These are phyloP conservation scores for Heliocybe sulcata DNA, from an alignment of 1,284 basidiomycete genomes.

Conservation along the genomic window DNA sequence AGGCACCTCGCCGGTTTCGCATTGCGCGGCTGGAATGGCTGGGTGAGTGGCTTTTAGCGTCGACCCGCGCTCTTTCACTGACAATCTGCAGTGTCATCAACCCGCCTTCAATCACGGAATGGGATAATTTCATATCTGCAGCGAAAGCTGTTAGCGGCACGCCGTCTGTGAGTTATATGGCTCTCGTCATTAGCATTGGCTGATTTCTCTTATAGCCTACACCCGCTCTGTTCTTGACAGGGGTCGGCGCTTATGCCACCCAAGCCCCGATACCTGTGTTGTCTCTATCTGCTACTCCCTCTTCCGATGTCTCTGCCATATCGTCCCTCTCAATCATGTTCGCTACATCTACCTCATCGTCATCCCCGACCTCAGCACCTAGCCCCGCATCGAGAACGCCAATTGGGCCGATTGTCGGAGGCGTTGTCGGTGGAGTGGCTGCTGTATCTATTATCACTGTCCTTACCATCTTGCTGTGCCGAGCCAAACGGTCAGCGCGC, in stretches of 20 bases:
- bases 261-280: neutral
- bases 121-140: neutral
- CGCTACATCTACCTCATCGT: neutral
- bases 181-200: neutral
- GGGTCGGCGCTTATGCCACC: neutral
- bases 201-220: neutral
- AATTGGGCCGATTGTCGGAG: neutral
- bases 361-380: neutral
- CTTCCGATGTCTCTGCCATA: neutral
- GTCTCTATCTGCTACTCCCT: neutral
- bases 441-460: neutral
- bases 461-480: neutral
- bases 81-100: neutral
- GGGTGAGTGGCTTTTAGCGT: slow-evolving; percentile 18
- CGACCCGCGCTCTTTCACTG: neutral
- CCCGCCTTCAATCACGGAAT: neutral
- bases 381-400: neutral
- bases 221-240: neutral
- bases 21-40: slow-evolving; percentile 37
- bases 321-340: neutral
- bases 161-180: neutral
- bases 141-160: slow-evolving; percentile 1
- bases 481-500: neutral
- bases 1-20: slow-evolving; percentile 32
- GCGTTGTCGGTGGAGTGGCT: neutral